These are phyloP conservation scores for Penicillium sp. DNA, from an alignment of 2,329 filamentous ascomycete genomes.

Conservation along the genomic window DNA sequence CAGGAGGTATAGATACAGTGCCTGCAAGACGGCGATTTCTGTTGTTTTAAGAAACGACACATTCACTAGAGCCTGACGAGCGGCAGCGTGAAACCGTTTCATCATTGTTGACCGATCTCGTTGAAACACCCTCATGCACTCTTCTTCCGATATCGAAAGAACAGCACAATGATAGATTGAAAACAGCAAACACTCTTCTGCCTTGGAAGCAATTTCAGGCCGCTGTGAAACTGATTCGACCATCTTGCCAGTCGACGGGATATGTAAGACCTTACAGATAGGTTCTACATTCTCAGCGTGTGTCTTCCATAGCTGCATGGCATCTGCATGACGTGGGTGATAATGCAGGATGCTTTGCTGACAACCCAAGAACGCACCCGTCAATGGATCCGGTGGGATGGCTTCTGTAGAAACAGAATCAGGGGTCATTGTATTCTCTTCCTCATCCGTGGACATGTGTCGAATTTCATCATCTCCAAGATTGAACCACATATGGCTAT, in stretches of 20 bases:
- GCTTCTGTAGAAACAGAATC: background rate
- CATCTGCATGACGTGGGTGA: conserved; percentile 34
- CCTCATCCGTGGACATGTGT: conserved; percentile 25
- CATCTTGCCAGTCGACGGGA: conserved; percentile 66
- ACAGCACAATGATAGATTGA: conserved; percentile 26
- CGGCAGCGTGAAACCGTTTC: conserved; percentile 25
- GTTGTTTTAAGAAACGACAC: conserved; percentile 47
- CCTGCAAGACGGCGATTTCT: conserved; percentile 48
- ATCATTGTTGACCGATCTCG: conserved; percentile 32
- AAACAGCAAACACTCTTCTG: conserved; percentile 38
- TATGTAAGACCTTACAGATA: conserved; percentile 69
- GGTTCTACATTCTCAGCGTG: conserved; percentile 75
- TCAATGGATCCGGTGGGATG: conserved; percentile 9
- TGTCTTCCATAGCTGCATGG: conserved; percentile 72
- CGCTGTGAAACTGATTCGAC: conserved; percentile 61
- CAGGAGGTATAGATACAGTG: conserved; percentile 47
- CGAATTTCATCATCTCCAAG: conserved; percentile 30
- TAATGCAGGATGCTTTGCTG: conserved; percentile 27
- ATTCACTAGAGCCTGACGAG: conserved; percentile 33
- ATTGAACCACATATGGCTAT: conserved; percentile 35
- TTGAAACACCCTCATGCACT: conserved; percentile 1
- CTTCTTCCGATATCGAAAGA: conserved; percentile 31
- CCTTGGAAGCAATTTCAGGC: conserved; percentile 31
- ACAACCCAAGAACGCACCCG: conserved; percentile 14
- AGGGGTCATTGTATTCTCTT: conserved; percentile 18